Conservation (phyloP, 2,329 filamentous ascomycete genomes). For the Gaeumannomyces tritici region DNA sequence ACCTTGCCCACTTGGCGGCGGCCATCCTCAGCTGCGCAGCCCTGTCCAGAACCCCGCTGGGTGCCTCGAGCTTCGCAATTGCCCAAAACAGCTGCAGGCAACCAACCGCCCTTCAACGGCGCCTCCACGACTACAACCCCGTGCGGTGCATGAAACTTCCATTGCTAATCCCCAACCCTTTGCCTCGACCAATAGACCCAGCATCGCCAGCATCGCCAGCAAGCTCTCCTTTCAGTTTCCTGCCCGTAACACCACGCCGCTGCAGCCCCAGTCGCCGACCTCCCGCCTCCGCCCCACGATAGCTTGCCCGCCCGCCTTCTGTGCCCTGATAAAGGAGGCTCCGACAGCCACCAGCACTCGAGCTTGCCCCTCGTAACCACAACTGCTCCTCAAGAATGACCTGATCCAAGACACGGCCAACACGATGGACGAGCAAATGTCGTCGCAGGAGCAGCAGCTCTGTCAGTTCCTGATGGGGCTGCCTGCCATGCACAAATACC, state of each 20-base stretch:
- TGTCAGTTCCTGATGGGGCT: slow-evolving; percentile 73
- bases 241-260: too few species aligned
- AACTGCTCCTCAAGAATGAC: background rate
- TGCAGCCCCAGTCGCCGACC: too few species aligned
- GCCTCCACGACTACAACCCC: background rate
- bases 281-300: too few species aligned
- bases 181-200: background rate
- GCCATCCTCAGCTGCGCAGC: background rate
- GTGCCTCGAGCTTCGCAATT: background rate
- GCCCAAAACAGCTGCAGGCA: background rate
- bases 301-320: background rate
- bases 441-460: slow-evolving; percentile 70
- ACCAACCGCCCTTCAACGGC: background rate
- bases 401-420: background rate
- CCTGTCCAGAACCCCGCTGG: background rate
- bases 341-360: too few species aligned
- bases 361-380: background rate
- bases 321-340: background rate
- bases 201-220: background rate
- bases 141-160: background rate
- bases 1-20: background rate
- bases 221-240: too few species aligned
- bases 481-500: slow-evolving; percentile 62
- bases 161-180: background rate
- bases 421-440: slow-evolving; percentile 28